These are phyloP conservation scores for Lathyrus tuberosus DNA, from an alignment of 306 rosid species.

Conservation along the genomic window DNA sequence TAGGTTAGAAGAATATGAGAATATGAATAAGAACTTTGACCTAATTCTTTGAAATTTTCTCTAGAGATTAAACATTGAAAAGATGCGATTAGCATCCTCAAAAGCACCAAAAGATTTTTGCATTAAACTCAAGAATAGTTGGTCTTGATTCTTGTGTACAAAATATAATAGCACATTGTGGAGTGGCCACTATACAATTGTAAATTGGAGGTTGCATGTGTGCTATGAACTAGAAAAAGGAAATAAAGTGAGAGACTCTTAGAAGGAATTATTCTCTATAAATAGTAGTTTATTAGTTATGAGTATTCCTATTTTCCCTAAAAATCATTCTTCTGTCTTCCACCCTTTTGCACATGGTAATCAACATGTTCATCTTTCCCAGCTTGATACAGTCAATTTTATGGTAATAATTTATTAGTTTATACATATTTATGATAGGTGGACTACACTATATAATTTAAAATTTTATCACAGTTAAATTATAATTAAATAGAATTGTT, in stretches of 20 bases:
- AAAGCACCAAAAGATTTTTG: conserved; percentile 57
- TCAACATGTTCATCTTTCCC: too few species aligned
- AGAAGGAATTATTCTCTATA: conserved; percentile 38
- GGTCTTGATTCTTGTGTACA: conserved; percentile 58
- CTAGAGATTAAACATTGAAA: conserved; percentile 46
- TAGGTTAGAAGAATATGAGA: conserved; percentile 48
- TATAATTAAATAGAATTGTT: too few species aligned
- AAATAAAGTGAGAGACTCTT: conserved; percentile 43
- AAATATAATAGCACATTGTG: conserved; percentile 39
- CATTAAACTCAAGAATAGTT: conserved; percentile 52
- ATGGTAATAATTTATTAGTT: too few species aligned
- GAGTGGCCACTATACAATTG: conserved; percentile 38
- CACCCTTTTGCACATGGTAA: too few species aligned
- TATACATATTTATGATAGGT: too few species aligned
- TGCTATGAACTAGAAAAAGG: conserved; percentile 37
- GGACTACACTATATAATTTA: too few species aligned
- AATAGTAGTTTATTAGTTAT: conserved; percentile 20
- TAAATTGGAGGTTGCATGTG: conserved; percentile 33
- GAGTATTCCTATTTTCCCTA: conserved; percentile 16
- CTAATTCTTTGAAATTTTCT: conserved; percentile 53
- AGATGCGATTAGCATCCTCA: conserved; percentile 69
- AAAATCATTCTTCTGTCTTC: too few species aligned
- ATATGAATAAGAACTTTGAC: conserved; percentile 47
- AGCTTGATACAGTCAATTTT: too few species aligned
- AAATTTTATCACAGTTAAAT: too few species aligned